Base-by-base conservation (phyloP, 208 protist genomes). In the Kentomonas sorsogonicus region DNA sequence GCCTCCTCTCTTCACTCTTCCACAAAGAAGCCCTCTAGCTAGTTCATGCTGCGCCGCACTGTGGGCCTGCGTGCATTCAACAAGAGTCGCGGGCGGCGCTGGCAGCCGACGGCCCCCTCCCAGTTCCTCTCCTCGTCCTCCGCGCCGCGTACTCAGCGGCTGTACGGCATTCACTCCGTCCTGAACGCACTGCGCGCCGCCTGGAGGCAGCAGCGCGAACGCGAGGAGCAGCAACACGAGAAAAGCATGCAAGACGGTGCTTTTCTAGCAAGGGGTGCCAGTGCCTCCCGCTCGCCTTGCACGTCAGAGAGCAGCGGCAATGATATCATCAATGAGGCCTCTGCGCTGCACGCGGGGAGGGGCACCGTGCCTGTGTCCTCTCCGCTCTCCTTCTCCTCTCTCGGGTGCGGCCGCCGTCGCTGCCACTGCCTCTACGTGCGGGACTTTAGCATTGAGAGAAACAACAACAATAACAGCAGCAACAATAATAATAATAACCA, bases 41-140 rank as follows among this genome's bases (percentile, higher is more conserved):
- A 13, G 11, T 16, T 47, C 18, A 68, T 76, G 64, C 48, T 62
- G 33, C 51, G 68, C 10, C 40, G 62, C 16, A 75, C 63, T 11
- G 53, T 36, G 15, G 25, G 40, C 16, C 60, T 77, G 5, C 45
- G 61, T n/a, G 69, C 73, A 6, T 63, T 74, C 47, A 91, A 91
- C 61, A 84, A 75, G 25, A 74, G 76, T 10, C 45, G 60, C 23
- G 83, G 83, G 4, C 65, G 74, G 30, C 79, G 83, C 26, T 91
- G 83, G 83, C 79, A 60, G 33, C 63, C 79, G 3, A 87, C n/a
- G n/a, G n/a, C n/a, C n/a, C n/a, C n/a, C n/a, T n/a, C n/a, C n/a
- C n/a, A n/a, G n/a, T n/a, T n/a, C n/a, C n/a, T n/a, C 87, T 41
- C 79, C 83, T 0, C 77, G 80, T 30, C 79, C 83, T n/a, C 83